phyloP scores from a whole-genome alignment of 176 grass and related monocot species.

The Stipa capillata region DNA sequence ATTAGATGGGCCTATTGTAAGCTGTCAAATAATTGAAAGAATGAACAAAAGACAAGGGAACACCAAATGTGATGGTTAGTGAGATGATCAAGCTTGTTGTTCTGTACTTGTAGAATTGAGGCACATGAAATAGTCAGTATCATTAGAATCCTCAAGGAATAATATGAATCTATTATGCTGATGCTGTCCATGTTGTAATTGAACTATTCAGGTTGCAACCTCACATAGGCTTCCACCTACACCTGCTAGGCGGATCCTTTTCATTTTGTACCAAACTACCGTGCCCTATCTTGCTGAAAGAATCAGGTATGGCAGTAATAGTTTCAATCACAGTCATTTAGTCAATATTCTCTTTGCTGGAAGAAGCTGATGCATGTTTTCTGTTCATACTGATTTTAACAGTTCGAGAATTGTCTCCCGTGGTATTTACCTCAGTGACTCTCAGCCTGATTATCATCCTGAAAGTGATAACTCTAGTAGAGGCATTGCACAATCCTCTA shows the following conservation, averaged over 20 bases:
- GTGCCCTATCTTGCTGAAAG: slow-evolving; percentile 89
- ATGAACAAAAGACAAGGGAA: too few species aligned
- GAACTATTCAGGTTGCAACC: slow-evolving; percentile 56
- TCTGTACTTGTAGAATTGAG: background rate
- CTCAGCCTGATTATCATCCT: slow-evolving; percentile 45
- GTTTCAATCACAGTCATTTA: background rate
- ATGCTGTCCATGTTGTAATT: slow-evolving; percentile 5
- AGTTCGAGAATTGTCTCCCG: slow-evolving; percentile 89
- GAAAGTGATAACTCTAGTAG: slow-evolving; percentile 34
- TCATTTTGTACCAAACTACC: slow-evolving; percentile 87
- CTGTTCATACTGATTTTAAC: slow-evolving; percentile 18
- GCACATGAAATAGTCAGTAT: background rate
- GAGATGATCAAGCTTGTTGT: background rate
- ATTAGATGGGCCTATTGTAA: background rate
- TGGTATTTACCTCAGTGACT: slow-evolving; percentile 67
- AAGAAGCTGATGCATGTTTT: slow-evolving; percentile 2
- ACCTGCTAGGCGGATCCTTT: slow-evolving; percentile 73
- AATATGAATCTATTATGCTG: slow-evolving; percentile 12
- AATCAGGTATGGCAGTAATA: slow-evolving; percentile 50
- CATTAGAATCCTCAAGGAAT: background rate
- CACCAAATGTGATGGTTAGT: background rate
- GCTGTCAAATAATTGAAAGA: background rate
- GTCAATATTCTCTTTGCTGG: background rate
- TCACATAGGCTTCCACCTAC: slow-evolving; percentile 77
- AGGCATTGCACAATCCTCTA: slow-evolving; percentile 12